Base-by-base conservation (phyloP, 1,284 basidiomycete genomes). In the Boletus smithii region DNA sequence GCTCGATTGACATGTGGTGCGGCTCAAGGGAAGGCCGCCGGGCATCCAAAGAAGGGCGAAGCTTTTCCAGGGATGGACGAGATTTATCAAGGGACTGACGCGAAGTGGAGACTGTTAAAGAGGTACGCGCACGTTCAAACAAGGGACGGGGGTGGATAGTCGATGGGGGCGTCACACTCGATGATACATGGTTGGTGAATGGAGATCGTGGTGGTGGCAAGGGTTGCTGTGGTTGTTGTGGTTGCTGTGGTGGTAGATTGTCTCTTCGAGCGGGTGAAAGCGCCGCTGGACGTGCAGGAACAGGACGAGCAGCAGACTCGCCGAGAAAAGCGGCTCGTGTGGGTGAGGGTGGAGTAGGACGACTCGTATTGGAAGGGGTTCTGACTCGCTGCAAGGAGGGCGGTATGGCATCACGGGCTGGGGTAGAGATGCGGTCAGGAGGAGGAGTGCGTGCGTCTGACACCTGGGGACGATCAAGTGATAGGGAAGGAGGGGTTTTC, bases 21-120 rank as follows among this genome's bases (percentile, higher is more conserved):
- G 60, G 16, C 34, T 52, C 60, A 5, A 41, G 30, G 22, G 57
- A 54, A 29, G 63, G 63, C 14, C 51, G 47, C 18, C 44, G 38
- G 14, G 30, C 17, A 42, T 51, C 55, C 17, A 47, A 7, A 32
- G 54, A 50, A 27, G 44, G 54, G 24, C 33, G 50, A 22, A 50
- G 40, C 34, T 45, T 55, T 20, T 56, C 57, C 14, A 51, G 45
- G 11, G 58, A 49, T 7, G 56, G 49, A 17, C 23, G 48, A 27
- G 30, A n/a, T 27, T 40, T 53, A 13, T 50, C 54, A 5, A 53
- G 17, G 26, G 65, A 54, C 14, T 46, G 55, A 34, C 42, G 53
- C 4, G 46, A 43, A n/a, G 48, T 29, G 16, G 58, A 46, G 33
- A 22, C 24, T 13, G 51, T 38, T 10, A 62, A 51, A 4, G 60